phyloP scores from a whole-genome alignment of 75 land plant species.

The Larix kaempferi region DNA sequence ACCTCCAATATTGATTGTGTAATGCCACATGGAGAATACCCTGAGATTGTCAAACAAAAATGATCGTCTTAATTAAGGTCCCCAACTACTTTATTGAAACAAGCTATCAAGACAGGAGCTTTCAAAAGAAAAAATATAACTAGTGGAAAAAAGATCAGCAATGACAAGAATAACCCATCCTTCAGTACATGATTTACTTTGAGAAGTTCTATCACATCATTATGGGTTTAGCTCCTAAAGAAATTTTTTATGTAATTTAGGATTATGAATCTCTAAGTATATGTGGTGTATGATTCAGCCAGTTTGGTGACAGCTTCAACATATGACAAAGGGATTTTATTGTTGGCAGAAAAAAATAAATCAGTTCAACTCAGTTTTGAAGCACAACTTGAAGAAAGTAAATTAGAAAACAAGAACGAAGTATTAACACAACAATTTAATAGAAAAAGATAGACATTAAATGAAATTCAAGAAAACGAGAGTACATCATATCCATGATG shows the following conservation, averaged over 20 bases:
- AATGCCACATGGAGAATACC: slow-evolving; percentile 75
- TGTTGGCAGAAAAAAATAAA: too few species aligned
- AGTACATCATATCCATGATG: too few species aligned
- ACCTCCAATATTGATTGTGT: slow-evolving; percentile 80
- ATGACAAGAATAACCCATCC: not conserved
- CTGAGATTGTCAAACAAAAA: slow-evolving; percentile 30
- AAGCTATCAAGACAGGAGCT: not conserved
- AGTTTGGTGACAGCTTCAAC: too few species aligned
- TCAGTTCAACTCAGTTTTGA: too few species aligned
- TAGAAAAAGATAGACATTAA: too few species aligned
- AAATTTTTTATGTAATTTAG: not conserved
- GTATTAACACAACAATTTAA: too few species aligned
- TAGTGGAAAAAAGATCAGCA: not conserved
- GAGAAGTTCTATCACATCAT: too few species aligned
- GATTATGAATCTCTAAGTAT: not conserved
- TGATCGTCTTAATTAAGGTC: not conserved
- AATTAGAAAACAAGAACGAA: too few species aligned
- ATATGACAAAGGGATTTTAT: too few species aligned
- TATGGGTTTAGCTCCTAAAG: not conserved
- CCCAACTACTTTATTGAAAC: not conserved
- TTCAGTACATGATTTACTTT: not conserved
- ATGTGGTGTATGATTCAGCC: too few species aligned
- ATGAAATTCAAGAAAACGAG: too few species aligned
- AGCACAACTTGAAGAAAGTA: too few species aligned
- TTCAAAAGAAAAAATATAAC: not conserved